Percentiles rank a stretch among this genome's conserved stretches.
Conservation (phyloP, 495 filamentous ascomycete genomes). For the Talaromyces thailandensis region DNA sequence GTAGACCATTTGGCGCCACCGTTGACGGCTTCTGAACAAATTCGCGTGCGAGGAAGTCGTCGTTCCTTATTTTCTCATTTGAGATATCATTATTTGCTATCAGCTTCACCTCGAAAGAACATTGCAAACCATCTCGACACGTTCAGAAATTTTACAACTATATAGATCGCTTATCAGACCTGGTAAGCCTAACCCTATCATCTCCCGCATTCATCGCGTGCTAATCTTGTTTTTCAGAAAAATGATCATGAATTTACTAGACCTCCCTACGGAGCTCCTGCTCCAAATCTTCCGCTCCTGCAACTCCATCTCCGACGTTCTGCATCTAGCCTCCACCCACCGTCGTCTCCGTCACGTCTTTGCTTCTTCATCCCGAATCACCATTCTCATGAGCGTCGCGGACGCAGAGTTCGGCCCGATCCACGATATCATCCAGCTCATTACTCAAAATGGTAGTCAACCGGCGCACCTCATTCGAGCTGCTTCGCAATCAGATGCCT, state of each 20-base stretch:
- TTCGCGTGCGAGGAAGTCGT: neutral
- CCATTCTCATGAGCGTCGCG: conserved; percentile 41
- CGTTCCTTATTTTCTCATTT: neutral
- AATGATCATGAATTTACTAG: conserved; percentile 36
- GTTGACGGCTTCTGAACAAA: conserved; percentile 10
- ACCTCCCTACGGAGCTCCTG: conserved; percentile 53
- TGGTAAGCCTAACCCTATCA: neutral
- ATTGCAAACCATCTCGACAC: neutral
- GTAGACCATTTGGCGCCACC: conserved; percentile 22
- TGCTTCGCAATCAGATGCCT: conserved; percentile 39
- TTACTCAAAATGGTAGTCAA: conserved; percentile 49
- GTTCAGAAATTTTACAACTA: neutral
- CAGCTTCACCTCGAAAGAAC: neutral
- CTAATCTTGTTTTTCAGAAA: neutral
- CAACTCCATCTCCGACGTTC: conserved; percentile 39
- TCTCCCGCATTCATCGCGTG: neutral
- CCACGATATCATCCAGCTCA: conserved; percentile 49
- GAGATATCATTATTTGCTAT: neutral
- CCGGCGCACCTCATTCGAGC: conserved; percentile 40
- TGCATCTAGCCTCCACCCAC: conserved; percentile 45
- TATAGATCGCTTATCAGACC: neutral
- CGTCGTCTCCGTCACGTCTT: conserved; percentile 46
- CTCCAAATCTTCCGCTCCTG: conserved; percentile 51
- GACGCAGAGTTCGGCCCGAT: conserved; percentile 54
- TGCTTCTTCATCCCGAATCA: conserved; percentile 39